Evolutionary conservation across 805 yeast species (phyloP).

Genomic region (Candida caryicola): DNA sequence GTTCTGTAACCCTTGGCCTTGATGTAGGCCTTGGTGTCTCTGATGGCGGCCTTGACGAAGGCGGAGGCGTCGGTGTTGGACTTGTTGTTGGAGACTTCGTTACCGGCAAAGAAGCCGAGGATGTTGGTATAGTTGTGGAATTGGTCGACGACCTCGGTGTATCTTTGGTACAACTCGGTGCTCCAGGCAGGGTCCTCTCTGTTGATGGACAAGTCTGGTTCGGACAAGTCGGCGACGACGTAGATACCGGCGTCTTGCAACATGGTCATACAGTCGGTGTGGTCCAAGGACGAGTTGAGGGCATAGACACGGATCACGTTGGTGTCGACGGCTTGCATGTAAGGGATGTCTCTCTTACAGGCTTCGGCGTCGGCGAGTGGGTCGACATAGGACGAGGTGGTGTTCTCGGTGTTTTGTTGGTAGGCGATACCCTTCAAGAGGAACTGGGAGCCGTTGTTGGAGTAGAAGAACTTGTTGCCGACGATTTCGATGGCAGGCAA

Average conservation of each 20-base stretch:
- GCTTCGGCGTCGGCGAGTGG: slow-evolving; percentile 62
- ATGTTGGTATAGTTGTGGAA: slow-evolving; percentile 69
- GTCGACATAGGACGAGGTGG: slow-evolving; percentile 55
- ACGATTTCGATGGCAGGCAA: slow-evolving; percentile 64
- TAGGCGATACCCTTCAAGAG: slow-evolving; percentile 77
- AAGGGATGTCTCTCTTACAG: slow-evolving; percentile 75
- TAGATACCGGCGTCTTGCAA: slow-evolving; percentile 85
- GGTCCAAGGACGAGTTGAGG: slow-evolving; percentile 60
- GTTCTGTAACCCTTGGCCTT: slow-evolving; percentile 55
- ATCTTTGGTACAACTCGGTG: slow-evolving; percentile 60
- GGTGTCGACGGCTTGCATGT: slow-evolving; percentile 57
- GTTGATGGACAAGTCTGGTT: slow-evolving; percentile 62
- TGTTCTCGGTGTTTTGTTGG: slow-evolving; percentile 62
- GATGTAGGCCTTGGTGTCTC: slow-evolving; percentile 74
- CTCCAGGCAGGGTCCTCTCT: slow-evolving; percentile 65
- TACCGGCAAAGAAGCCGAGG: slow-evolving; percentile 83
- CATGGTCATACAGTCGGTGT: slow-evolving; percentile 63
- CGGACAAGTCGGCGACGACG: slow-evolving; percentile 82
- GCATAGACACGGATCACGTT: slow-evolving; percentile 79
- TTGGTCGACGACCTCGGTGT: slow-evolving; percentile 64
- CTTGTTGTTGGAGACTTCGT: slow-evolving; percentile 70
- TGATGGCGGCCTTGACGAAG: slow-evolving; percentile 77
- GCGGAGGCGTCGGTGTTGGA: slow-evolving; percentile 74
- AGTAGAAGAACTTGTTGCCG: slow-evolving; percentile 75
- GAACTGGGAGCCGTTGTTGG: slow-evolving; percentile 77